Evolutionary conservation across 345 rosid species (phyloP).

Genomic region (Citrus maxima): DNA sequence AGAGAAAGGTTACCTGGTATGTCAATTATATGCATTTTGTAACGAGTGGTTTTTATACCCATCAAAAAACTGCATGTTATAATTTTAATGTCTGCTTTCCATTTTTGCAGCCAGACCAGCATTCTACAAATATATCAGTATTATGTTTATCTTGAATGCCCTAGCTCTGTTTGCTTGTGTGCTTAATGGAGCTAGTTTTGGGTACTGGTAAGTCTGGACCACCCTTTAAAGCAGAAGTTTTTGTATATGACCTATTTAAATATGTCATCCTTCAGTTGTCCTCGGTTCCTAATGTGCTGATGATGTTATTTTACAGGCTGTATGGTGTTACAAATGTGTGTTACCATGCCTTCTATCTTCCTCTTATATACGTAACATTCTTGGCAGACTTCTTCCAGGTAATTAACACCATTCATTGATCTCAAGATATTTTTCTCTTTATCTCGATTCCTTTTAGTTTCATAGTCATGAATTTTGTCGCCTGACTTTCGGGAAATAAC

Average conservation of each 20-base stretch:
- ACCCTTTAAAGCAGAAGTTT: neutral
- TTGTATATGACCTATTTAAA: neutral
- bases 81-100: slow-evolving; percentile 8
- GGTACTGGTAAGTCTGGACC: slow-evolving; percentile 58
- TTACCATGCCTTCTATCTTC: slow-evolving; percentile 86
- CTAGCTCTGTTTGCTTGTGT: slow-evolving; percentile 61
- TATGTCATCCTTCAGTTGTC: neutral
- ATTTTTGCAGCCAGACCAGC: slow-evolving; percentile 80
- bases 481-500: neutral
- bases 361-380: slow-evolving; percentile 73
- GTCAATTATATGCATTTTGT: neutral
- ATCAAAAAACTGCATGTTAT: neutral
- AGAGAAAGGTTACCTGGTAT: slow-evolving; percentile 84
- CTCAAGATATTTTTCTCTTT: neutral
- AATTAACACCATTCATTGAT: neutral
- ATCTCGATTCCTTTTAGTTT: neutral
- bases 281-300: neutral
- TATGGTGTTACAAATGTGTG: slow-evolving; percentile 58
- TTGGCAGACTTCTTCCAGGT: slow-evolving; percentile 96
- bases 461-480: neutral
- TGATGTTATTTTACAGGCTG: slow-evolving; percentile 50
- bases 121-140: slow-evolving; percentile 64
- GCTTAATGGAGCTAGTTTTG: slow-evolving; percentile 60
- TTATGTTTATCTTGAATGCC: slow-evolving; percentile 67
- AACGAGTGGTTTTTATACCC: neutral